Evolutionary conservation across 2,329 filamentous ascomycete species (phyloP), one percentile per base, ranked within the genome.

Genomic region (Ophiostoma perfectum): DNA sequence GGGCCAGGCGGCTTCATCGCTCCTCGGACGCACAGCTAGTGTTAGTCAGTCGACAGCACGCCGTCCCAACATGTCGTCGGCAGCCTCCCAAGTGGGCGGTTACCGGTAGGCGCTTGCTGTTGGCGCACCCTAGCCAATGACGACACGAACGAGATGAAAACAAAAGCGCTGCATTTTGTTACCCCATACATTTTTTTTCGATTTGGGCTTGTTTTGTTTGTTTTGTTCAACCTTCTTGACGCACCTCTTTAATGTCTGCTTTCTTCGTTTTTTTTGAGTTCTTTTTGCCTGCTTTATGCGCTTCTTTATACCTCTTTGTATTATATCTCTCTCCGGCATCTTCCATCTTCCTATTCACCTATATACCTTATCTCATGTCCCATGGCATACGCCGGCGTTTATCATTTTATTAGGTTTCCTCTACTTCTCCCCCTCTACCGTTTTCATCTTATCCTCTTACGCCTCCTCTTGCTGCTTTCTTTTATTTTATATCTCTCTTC

Each of bases 11-110:
- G 44, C 64, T 36, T 41, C 45, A 14, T 75, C 78, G 6, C 72
- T 80, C 70, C 75, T 83, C 47, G 78, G 76, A 69, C 79, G 84
- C 68, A 78, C 79, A 5, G 78, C 78, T 70, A 86, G 82, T 72
- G 74, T 9, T 77, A 70, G 76, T 76, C 36, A 80, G 79, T 66
- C 80, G 82, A 67, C 80, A 81, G 67, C 81, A 79, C 72, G 77
- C 77, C 77, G 80, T 69, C 76, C 77, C 45, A 78, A 74, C 70
- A 72, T 78, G 58, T 79, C 82, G 16, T 72, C 73, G 42, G 76
- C 78, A 18, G 77, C 79, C 68, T 76, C 79, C 47, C 77, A 80
- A 47, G 73, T 79, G 14, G 78, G 79, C 71, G 75, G 77, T 69
- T 83, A 83, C 75, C 78, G 82, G 77, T 84, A 75, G 81, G n/a